Percentiles rank a stretch among this genome's conserved stretches.
Conservation (phyloP, 192 early-diverging fungal genomes). For the Backusella circina region DNA sequence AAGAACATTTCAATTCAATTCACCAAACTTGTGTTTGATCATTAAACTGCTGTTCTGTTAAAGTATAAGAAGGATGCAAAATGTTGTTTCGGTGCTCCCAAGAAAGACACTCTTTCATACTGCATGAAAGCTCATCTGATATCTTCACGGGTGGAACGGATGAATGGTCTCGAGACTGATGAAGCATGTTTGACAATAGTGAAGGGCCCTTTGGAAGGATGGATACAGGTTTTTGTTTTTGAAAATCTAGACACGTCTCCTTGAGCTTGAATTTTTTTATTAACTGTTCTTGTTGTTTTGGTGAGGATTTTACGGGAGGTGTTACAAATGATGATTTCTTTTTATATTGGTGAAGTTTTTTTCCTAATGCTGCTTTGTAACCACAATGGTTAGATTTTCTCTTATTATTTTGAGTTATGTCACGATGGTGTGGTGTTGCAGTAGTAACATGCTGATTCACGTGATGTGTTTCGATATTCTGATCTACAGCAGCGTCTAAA, state of each 20-base stretch:
- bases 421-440: too few relatives aligned
- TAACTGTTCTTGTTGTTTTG: not conserved
- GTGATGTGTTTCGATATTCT: too few relatives aligned
- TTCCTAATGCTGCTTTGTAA: too few relatives aligned
- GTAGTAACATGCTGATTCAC: too few relatives aligned
- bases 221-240: not conserved
- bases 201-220: not conserved
- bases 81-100: constrained; percentile 3
- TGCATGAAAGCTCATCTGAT: not conserved
- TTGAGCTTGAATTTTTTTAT: not conserved
- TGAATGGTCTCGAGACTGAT: not conserved
- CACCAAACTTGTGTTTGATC: too few relatives aligned
- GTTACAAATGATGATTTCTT: too few relatives aligned
- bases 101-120: not conserved
- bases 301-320: too few relatives aligned
- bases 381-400: too few relatives aligned
- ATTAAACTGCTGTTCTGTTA: too few relatives aligned
- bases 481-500: too few relatives aligned
- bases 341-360: not conserved
- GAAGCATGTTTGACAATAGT: not conserved
- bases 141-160: not conserved
- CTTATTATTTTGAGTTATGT: too few relatives aligned
- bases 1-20: too few relatives aligned
- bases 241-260: not conserved
- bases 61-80: not conserved